Evolutionary conservation across 495 filamentous ascomycete genomes (phyloP), one percentile per base, ranked within the genome.

Genomic region (Rusavskia elegans): DNA sequence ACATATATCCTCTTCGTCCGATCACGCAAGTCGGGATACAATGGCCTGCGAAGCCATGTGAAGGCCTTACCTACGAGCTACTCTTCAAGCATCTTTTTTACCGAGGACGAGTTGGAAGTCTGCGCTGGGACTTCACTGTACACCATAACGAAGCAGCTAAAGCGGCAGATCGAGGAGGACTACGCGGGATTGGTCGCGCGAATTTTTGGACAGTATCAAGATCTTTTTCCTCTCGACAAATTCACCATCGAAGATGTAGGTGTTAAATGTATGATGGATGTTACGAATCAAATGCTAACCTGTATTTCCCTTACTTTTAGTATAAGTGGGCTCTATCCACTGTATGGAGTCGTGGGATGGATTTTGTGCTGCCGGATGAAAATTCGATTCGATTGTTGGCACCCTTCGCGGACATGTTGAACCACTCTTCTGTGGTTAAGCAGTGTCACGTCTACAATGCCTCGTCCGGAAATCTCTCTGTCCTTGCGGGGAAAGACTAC

Each of bases 301-400:
- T 32, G 27, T 54, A 44, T 54, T 53, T 29, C 29, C 50, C 49
- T 54, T 53, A 54, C 37, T 45, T 58, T 39, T 57, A 63, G 61
- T 63, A 63, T 49, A 63, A 62, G 42, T 63, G 61, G 60, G 61
- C 61, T 51, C 60, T 63, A 50, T 62, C 58, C 50, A 63, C 60
- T 50, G 55, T 63, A 17, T 63, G 61, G 60, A 63, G 61, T 58
- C 61, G 60, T 56, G 49, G 54, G 45, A 63, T 63, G 61, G 61
- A 63, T 57, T 63, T 63, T 53, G 51, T 48, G 32, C 61, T 63
- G 30, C 55, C 57, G 20, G 53, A 60, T 56, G 60, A 50, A 53
- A 62, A 56, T 11, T 55, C 60, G 21, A 44, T 62, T 53, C 61
- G 60, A 53, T 54, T 63, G 48, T 56, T 63, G 57, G 60, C 60